These are phyloP conservation scores for Trichoderma simmonsii DNA, from an alignment of 2,329 filamentous ascomycete species.

Conservation along the genomic window DNA sequence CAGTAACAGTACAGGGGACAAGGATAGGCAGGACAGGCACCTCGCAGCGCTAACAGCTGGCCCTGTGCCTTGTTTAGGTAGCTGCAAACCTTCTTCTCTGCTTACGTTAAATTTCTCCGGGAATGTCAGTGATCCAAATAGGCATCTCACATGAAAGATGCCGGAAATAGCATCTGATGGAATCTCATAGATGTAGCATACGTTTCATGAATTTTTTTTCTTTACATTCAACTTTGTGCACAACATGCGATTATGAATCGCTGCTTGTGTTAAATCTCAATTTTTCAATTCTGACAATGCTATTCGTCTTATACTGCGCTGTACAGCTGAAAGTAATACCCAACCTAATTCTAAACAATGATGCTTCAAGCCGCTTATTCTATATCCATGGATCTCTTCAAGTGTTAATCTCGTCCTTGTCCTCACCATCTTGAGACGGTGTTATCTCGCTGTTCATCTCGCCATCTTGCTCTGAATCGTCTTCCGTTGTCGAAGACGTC, in stretches of 20 bases:
- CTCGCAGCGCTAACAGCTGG: background rate
- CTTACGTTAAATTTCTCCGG: background rate
- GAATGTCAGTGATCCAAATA: background rate
- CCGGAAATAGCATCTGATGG: slow-evolving; percentile 1
- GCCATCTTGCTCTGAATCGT: slow-evolving; percentile 33
- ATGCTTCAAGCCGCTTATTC: background rate
- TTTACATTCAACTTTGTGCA: background rate
- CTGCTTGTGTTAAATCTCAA: background rate
- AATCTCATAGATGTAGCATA: background rate
- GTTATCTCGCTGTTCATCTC: slow-evolving; percentile 6
- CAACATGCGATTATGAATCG: background rate
- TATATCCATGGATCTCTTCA: background rate
- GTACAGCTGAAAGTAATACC: background rate
- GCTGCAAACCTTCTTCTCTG: background rate
- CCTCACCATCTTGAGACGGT: slow-evolving; percentile 19
- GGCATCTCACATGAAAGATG: background rate
- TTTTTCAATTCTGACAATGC: background rate
- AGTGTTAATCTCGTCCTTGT: slow-evolving; percentile 19
- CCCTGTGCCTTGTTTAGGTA: background rate
- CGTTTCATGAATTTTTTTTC: slow-evolving; percentile 5
- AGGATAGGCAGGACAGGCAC: background rate
- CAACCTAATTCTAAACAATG: background rate
- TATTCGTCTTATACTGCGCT: background rate
- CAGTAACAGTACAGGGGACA: background rate
- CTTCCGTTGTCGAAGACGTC: slow-evolving; percentile 34